These are phyloP conservation scores for Boletus subcaerulescens DNA, from an alignment of 768 basidiomycete species.

Conservation along the genomic window DNA sequence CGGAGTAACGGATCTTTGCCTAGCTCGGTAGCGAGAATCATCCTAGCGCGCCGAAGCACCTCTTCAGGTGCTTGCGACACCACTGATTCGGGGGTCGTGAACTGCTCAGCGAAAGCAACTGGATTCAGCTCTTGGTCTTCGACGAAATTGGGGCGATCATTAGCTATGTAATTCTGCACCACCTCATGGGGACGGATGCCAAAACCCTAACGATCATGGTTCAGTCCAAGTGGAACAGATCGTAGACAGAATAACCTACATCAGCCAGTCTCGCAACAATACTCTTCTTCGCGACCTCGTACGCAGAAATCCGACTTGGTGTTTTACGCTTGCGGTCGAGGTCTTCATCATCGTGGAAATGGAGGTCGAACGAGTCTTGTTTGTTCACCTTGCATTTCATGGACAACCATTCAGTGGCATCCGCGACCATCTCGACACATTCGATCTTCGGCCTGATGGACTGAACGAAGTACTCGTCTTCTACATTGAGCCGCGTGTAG, in stretches of 20 bases:
- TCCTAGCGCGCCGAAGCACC: conserved; percentile 66
- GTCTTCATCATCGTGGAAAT: conserved; percentile 68
- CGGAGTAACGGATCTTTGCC: conserved; percentile 90
- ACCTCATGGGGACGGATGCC: conserved; percentile 80
- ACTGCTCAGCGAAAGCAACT: conserved; percentile 80
- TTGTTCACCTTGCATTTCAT: conserved; percentile 81
- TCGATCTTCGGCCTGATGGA: conserved; percentile 67
- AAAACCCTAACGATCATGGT: conserved; percentile 56
- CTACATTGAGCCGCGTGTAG: conserved; percentile 64
- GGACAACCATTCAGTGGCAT: conserved; percentile 86
- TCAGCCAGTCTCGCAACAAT: conserved; percentile 75
- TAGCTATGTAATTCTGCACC: conserved; percentile 75
- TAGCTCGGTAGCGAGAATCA: conserved; percentile 86
- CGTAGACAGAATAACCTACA: conserved; percentile 40
- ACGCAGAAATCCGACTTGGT: conserved; percentile 80
- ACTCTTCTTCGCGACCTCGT: conserved; percentile 80
- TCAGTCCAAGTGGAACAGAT: background rate
- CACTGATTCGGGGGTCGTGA: conserved; percentile 62
- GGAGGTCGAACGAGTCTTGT: conserved; percentile 57
- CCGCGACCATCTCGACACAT: conserved; percentile 85
- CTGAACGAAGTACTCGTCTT: conserved; percentile 74
- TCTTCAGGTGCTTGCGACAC: conserved; percentile 63
- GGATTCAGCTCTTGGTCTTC: conserved; percentile 85
- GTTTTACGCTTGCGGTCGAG: conserved; percentile 66
- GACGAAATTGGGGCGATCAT: conserved; percentile 60